Base-by-base conservation (phyloP, 441 rosid genomes). In the Populus hybrid region DNA sequence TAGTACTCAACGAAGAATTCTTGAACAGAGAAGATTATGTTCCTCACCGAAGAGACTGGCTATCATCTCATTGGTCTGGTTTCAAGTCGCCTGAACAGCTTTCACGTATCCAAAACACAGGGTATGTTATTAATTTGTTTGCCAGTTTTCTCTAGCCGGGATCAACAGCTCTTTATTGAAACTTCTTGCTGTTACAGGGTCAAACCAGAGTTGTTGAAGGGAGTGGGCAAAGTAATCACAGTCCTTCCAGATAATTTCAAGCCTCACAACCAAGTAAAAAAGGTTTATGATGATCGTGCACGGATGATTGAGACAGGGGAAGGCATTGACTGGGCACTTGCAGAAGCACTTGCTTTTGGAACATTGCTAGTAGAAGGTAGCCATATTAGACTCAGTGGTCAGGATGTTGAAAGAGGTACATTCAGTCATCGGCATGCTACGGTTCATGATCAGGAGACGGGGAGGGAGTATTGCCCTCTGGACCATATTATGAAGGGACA, bases 391-490 rank as follows among this genome's bases (percentile, higher is more conserved):
- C 82, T 95, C 90, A 94, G 99, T 38, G 99, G 98, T 36, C 99
- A 96, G 84, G 99, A 96, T 86, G 99, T 96, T 12, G 98, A 96
- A 86, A 86, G 99, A 84, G 99, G 98, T 80, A 96, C 99, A 66
- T 96, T 91, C 82, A 96, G 98, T 84, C 97, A 96, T 79, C 89
- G 99, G 42, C 99, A 94, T 85, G 81, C 99, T 3, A 90, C 91
- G 23, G 31, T 94, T 85, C 98, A 96, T 74, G 98, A 94, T 87
- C 99, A 96, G 76, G 97, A 94, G 79, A 90, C 94, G 1, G 98
- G 99, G 82, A 87, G 87, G 77, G 73, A 88, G 84, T 96, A 96
- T 81, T 96, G 94, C 78, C 98, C 99, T 74, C 90, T 94, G 56
- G 99, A 94, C 79, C 92, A 93, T 82, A 87, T 93, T 71, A 79